A percentile compares a stretch with the other conserved stretches of the same genome.
phyloP scores from a whole-genome alignment of 768 basidiomycete species.

The Boletus fagicola region DNA sequence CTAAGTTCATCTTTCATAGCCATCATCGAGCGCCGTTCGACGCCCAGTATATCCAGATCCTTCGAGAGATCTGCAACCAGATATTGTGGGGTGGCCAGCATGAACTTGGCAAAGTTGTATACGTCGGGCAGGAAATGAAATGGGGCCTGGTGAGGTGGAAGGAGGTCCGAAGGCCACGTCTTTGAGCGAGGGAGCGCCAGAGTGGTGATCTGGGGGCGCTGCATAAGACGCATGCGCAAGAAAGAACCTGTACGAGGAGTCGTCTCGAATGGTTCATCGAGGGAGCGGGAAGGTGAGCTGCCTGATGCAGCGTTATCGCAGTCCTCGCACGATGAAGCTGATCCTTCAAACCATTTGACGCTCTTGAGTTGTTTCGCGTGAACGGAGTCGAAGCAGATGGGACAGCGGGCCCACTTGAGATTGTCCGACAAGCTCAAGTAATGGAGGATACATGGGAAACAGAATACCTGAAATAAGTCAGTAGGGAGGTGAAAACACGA shows the following conservation, averaged over 20 bases:
- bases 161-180: conserved; percentile 92
- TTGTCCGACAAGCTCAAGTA: conserved; percentile 82
- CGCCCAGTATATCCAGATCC: conserved; percentile 69
- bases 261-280: conserved; percentile 36
- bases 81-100: conserved; percentile 91
- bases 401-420: conserved; percentile 86
- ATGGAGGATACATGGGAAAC: conserved; percentile 91
- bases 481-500: background rate
- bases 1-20: conserved; percentile 75
- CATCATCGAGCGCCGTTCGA: conserved; percentile 66
- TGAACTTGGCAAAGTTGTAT: conserved; percentile 84
- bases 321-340: conserved; percentile 33
- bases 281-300: conserved; percentile 46
- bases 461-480: conserved; percentile 68
- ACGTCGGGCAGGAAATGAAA: conserved; percentile 97
- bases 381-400: conserved; percentile 94
- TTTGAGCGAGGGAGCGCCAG: conserved; percentile 87
- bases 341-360: conserved; percentile 84
- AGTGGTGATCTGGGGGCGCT: conserved; percentile 92
- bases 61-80: conserved; percentile 68
- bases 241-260: conserved; percentile 53
- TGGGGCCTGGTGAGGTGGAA: conserved; percentile 90
- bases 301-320: conserved; percentile 24
- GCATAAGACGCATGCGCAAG: conserved; percentile 85
- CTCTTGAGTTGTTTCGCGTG: conserved; percentile 87